These are phyloP conservation scores for Fraxinus pennsylvanica DNA, from an alignment of 257 asterid genomes.

Conservation along the genomic window DNA sequence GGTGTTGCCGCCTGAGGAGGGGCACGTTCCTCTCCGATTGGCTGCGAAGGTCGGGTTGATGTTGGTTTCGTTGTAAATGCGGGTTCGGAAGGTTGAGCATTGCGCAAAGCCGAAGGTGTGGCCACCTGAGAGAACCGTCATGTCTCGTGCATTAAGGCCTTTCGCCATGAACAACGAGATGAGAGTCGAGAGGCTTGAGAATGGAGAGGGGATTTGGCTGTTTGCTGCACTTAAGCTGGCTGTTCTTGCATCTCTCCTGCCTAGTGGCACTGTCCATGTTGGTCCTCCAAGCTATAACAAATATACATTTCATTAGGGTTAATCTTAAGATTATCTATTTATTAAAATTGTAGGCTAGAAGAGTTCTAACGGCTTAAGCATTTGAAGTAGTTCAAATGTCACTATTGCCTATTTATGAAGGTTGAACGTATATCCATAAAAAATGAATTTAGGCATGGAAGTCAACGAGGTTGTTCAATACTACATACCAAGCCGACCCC, in stretches of 20 bases:
- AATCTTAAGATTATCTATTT: neutral
- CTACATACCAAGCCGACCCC: constrained; percentile 42
- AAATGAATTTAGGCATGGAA: neutral
- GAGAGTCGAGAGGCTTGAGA: constrained; percentile 42
- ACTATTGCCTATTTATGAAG: neutral
- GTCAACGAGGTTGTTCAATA: neutral
- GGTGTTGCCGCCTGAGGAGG: constrained; percentile 45
- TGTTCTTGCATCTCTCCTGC: constrained; percentile 64
- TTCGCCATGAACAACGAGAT: constrained; percentile 42
- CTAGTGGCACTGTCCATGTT: constrained; percentile 51
- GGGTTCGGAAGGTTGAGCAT: constrained; percentile 50
- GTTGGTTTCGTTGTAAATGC: constrained; percentile 62
- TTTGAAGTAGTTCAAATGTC: neutral
- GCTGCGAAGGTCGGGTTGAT: constrained; percentile 50
- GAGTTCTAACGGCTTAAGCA: neutral
- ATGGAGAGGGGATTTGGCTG: constrained; percentile 47
- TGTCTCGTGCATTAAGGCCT: constrained; percentile 53
- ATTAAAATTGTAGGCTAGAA: neutral
- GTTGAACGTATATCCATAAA: neutral
- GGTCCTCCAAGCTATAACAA: constrained; percentile 44
- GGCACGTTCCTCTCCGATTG: constrained; percentile 51
- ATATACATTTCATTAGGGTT: neutral
- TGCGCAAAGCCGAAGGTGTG: constrained; percentile 71
- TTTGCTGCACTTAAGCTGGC: constrained; percentile 54
- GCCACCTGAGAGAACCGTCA: constrained; percentile 67